These are phyloP conservation scores for Hericium erinaceus DNA, from an alignment of 768 basidiomycete genomes.

Conservation along the genomic window DNA sequence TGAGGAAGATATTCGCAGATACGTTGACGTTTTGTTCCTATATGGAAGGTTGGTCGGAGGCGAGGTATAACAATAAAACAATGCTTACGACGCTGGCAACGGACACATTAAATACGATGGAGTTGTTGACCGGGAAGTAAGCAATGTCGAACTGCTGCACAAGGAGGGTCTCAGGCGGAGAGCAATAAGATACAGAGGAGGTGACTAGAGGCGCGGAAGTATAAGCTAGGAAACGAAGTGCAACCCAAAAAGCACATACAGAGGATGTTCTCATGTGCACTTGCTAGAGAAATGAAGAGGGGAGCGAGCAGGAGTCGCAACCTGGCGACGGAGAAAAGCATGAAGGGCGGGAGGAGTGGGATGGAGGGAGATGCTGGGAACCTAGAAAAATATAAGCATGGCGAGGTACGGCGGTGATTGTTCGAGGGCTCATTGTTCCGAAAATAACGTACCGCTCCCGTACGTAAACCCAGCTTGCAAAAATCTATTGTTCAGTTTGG, in stretches of 20 bases:
- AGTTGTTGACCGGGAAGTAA: constrained; percentile 62
- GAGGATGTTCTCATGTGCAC: constrained; percentile 45
- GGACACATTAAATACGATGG: constrained; percentile 76
- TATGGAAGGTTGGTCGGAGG: constrained; percentile 1
- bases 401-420: constrained; percentile 2
- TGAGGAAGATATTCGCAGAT: constrained; percentile 70
- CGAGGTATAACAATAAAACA: constrained; percentile 7
- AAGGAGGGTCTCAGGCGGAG: constrained; percentile 70
- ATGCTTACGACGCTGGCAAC: constrained; percentile 72
- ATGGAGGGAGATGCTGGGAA: not conserved
- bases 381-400: constrained; percentile 6
- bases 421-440: constrained; percentile 13
- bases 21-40: constrained; percentile 74
- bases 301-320: constrained; percentile 43
- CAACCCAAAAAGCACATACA: constrained; percentile 36
- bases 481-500: too few species aligned
- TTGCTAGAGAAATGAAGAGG: constrained; percentile 23
- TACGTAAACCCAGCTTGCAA: too few species aligned
- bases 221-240: not conserved
- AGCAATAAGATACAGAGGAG: constrained; percentile 82
- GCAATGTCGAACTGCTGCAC: constrained; percentile 69
- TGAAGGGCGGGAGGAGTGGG: constrained; percentile 27
- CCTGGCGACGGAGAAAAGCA: constrained; percentile 68
- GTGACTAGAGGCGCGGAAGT: constrained; percentile 43
- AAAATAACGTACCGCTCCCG: constrained; percentile 2